Evolutionary conservation across 306 rosid genomes (phyloP).

Genomic region (Mimosa pudica): DNA sequence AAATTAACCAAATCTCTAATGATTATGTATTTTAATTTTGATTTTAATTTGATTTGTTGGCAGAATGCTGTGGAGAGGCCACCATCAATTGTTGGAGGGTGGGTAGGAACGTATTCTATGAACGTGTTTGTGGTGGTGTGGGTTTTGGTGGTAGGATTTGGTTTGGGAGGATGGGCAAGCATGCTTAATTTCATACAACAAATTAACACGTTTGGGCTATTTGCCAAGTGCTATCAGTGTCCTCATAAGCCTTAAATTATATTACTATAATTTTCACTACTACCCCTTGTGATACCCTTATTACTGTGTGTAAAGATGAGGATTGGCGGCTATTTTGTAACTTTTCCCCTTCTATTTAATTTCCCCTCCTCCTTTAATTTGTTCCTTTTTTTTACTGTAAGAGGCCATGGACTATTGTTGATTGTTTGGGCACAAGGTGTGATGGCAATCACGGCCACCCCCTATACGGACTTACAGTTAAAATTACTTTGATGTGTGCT

Average conservation of each 20-base stretch:
- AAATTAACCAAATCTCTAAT: neutral
- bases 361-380: neutral
- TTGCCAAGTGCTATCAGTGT: slow-evolving; percentile 72
- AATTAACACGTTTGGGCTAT: slow-evolving; percentile 61
- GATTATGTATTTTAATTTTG: neutral
- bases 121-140: slow-evolving; percentile 71
- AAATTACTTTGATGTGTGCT: slow-evolving; percentile 43
- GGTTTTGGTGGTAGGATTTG: slow-evolving; percentile 79
- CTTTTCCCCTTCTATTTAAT: neutral
- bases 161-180: slow-evolving; percentile 86
- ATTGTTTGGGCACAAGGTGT: slow-evolving; percentile 55
- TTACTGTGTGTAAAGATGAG: slow-evolving; percentile 64
- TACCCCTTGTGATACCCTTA: neutral
- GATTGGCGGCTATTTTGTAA: slow-evolving; percentile 45
- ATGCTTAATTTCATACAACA: slow-evolving; percentile 64
- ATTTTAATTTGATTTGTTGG: neutral
- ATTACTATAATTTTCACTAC: neutral
- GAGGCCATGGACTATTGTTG: slow-evolving; percentile 32
- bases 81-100: slow-evolving; percentile 64
- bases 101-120: slow-evolving; percentile 56
- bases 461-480: slow-evolving; percentile 59
- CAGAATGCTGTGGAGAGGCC: slow-evolving; percentile 81
- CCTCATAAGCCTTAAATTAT: slow-evolving; percentile 58
- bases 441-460: slow-evolving; percentile 80
- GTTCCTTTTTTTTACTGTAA: slow-evolving; percentile 31